Base-by-base conservation (phyloP, 2,329 filamentous ascomycete species). In the Exophiala xenobiotica region DNA sequence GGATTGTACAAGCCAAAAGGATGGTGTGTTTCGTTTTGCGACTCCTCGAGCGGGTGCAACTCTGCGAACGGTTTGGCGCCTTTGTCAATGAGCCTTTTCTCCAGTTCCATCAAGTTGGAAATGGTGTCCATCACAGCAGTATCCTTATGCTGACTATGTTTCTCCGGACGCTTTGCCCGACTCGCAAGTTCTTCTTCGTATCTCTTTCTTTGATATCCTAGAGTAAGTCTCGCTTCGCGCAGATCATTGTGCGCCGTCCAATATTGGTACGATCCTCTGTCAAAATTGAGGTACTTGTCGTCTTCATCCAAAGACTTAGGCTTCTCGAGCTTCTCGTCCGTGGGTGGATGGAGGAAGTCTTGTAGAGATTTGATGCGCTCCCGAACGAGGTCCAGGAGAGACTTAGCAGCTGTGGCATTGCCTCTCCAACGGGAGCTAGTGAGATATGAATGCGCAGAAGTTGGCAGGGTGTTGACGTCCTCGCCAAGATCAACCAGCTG, bases 21-120 rank as follows among this genome's bases (percentile, higher is more conserved):
- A 11, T 11, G 18, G 18, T n/a, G n/a, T 6, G 3, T 8, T 7
- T 23, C n/a, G n/a, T 2, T 14, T 6, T 40, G 7, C 19, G 18
- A n/a, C 6, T 11, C 22, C 20, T 23, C 47, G 1, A 81, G 70
- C 0, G 86, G 85, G 65, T 86, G 68, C 5, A 89, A 68, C 40
- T 90, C 79, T 9, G 68, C 63, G 63, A 88, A 90, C 0, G 78
- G 78, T 67, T 89, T 90, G 2, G 79, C 88, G 0, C 79, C 82
- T 51, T 76, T 80, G 3, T 69, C 66, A 1, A 85, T 35, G 16
- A 92, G 68, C 1, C 66, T 61, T 2, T 70, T 62, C 61, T 87
- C 80, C 1, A 89, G 67, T 16, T 70, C 63, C 58, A 83, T 72
- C 29, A 85, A 78, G 1, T 79, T 74, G 0, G 64, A 56, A 11